Evolutionary conservation across 768 basidiomycete genomes (phyloP).

Genomic region (Amanita exitialis): DNA sequence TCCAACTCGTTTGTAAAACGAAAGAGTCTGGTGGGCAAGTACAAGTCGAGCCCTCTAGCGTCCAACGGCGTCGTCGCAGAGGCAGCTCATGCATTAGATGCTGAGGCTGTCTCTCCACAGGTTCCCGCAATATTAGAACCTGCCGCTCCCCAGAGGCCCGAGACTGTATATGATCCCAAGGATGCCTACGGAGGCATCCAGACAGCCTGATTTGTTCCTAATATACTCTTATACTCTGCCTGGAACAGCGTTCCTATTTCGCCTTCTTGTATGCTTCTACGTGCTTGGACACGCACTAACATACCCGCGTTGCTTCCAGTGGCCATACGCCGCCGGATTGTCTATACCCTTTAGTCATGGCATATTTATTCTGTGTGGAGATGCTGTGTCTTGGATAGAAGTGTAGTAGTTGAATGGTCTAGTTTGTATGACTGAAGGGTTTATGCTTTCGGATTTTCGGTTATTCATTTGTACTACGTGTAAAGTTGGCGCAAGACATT

Average conservation of each 20-base stretch:
- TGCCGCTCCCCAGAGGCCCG: conserved; percentile 24
- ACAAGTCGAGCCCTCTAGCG: conserved; percentile 33
- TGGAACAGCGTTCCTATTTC: not conserved
- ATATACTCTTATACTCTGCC: not conserved
- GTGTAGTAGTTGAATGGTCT: too few species aligned
- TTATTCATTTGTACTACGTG: too few species aligned
- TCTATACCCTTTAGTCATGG: conserved; percentile 1
- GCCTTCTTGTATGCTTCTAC: not conserved
- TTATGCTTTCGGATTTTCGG: too few species aligned
- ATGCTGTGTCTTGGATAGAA: too few species aligned
- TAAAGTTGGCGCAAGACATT: too few species aligned
- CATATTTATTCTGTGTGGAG: not conserved
- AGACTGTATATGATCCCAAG: conserved; percentile 50
- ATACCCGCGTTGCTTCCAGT: not conserved
- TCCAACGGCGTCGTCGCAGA: conserved; percentile 15
- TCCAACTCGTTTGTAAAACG: conserved; percentile 15
- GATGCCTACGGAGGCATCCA: conserved; percentile 67
- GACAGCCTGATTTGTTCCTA: conserved; percentile 9
- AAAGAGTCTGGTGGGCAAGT: conserved; percentile 12
- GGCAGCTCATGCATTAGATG: not conserved
- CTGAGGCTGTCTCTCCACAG: not conserved
- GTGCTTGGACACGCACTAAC: not conserved
- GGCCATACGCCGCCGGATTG: not conserved
- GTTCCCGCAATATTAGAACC: conserved; percentile 8
- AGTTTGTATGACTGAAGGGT: too few species aligned